Conservation (phyloP, 176 grass and related monocot species). For the Dendrocalamus sinicus region DNA sequence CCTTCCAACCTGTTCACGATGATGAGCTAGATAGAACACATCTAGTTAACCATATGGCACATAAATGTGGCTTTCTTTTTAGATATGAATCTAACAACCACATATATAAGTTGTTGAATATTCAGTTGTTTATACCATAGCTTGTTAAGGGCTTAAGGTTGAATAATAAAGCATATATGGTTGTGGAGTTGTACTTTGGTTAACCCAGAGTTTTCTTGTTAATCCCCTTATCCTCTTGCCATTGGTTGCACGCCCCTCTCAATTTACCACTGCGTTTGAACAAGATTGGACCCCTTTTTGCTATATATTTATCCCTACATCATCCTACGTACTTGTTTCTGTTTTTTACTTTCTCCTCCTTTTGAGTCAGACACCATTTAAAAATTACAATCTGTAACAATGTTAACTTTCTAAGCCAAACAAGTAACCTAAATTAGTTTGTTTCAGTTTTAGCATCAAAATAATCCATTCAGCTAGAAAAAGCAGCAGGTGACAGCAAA, state of each 20-base stretch:
- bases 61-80: background rate
- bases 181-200: constrained; percentile 29
- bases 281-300: background rate
- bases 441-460: background rate
- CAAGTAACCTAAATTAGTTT: background rate
- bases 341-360: background rate
- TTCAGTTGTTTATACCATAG: constrained; percentile 40
- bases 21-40: constrained; percentile 14
- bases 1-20: constrained; percentile 26
- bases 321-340: background rate
- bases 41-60: background rate
- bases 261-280: background rate
- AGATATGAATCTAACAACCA: background rate
- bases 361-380: background rate
- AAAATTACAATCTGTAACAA: background rate
- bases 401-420: background rate
- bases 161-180: constrained; percentile 37
- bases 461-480: background rate
- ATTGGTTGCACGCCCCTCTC: constrained; percentile 47
- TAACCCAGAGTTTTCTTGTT: constrained; percentile 45
- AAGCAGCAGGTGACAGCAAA: background rate
- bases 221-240: constrained; percentile 35
- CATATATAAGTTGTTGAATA: constrained; percentile 35
- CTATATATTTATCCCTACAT: background rate
- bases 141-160: constrained; percentile 19